A percentile compares a stretch with the other conserved stretches of the same genome.
These are phyloP conservation scores for Fusarium multiceps DNA, from an alignment of 2,329 filamentous ascomycete species.

Conservation along the genomic window DNA sequence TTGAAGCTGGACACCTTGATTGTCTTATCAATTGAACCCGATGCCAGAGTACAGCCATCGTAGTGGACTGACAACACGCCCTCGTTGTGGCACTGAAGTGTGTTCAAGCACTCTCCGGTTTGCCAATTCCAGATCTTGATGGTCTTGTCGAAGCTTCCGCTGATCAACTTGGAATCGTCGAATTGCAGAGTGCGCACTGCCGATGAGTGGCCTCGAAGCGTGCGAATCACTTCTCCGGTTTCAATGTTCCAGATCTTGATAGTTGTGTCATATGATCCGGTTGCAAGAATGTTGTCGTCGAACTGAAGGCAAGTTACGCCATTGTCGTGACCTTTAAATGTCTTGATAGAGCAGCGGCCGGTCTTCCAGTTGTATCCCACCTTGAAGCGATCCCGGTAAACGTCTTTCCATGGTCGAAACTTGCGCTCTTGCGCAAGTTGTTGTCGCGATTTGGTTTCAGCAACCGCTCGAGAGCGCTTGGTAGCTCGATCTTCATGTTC, in stretches of 20 bases:
- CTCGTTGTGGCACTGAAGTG: constrained; percentile 79
- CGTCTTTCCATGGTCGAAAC: constrained; percentile 88
- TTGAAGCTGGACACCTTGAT: constrained; percentile 95
- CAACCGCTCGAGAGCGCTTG: constrained; percentile 51
- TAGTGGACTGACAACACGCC: constrained; percentile 92
- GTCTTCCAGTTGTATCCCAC: constrained; percentile 99
- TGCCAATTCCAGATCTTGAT: constrained; percentile 98
- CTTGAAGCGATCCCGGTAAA: constrained; percentile 95
- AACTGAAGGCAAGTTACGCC: constrained; percentile 70
- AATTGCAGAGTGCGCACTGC: constrained; percentile 93
- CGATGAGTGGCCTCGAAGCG: constrained; percentile 81
- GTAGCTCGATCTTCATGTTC: constrained; percentile 37
- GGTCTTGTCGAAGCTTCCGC: constrained; percentile 86
- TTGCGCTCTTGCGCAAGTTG: constrained; percentile 59
- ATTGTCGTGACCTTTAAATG: constrained; percentile 87
- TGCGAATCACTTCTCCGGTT: constrained; percentile 86
- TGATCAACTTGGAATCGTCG: constrained; percentile 90
- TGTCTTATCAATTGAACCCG: constrained; percentile 88
- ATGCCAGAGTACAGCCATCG: constrained; percentile 84
- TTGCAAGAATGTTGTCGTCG: constrained; percentile 90
- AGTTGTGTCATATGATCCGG: constrained; percentile 93
- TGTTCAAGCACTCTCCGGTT: constrained; percentile 87
- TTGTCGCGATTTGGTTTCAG: constrained; percentile 45
- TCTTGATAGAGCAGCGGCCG: constrained; percentile 84
- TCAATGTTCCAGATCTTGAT: constrained; percentile 98